Conservation (phyloP, 2,329 filamentous ascomycete species). For the Cucurbitaria berberidis region DNA sequence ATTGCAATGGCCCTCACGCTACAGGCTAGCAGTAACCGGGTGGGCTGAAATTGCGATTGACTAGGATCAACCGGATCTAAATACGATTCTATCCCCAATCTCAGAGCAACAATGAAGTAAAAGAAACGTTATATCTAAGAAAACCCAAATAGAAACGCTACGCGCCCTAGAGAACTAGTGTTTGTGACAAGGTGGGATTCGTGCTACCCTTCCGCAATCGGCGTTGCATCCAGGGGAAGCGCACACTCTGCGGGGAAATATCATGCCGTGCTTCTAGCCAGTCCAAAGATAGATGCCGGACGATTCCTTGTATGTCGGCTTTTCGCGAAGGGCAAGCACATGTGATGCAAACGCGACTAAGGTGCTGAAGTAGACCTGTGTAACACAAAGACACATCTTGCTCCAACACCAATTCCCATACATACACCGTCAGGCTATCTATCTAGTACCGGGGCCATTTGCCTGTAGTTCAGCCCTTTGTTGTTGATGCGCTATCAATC, state of each 20-base stretch:
- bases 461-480: background rate
- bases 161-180: constrained; percentile 2
- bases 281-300: background rate
- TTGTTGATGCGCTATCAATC: constrained; percentile 16
- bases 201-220: constrained; percentile 24
- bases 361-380: background rate
- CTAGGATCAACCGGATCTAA: background rate
- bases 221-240: constrained; percentile 9
- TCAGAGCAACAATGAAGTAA: background rate
- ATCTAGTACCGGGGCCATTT: background rate
- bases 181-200: constrained; percentile 14
- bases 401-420: background rate
- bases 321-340: background rate
- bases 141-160: constrained; percentile 3
- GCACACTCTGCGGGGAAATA: constrained; percentile 10
- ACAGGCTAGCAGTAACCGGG: background rate
- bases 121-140: background rate
- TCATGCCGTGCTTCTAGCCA: constrained; percentile 7
- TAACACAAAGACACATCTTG: background rate
- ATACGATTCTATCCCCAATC: background rate
- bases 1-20: constrained; percentile 1
- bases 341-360: constrained; percentile 1
- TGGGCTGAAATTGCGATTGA: background rate
- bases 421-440: background rate
- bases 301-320: background rate